A percentile compares a stretch with the other conserved stretches of the same genome.
These are phyloP conservation scores for Teratosphaeria destructans DNA, from an alignment of 2,329 filamentous ascomycete genomes.

Conservation along the genomic window DNA sequence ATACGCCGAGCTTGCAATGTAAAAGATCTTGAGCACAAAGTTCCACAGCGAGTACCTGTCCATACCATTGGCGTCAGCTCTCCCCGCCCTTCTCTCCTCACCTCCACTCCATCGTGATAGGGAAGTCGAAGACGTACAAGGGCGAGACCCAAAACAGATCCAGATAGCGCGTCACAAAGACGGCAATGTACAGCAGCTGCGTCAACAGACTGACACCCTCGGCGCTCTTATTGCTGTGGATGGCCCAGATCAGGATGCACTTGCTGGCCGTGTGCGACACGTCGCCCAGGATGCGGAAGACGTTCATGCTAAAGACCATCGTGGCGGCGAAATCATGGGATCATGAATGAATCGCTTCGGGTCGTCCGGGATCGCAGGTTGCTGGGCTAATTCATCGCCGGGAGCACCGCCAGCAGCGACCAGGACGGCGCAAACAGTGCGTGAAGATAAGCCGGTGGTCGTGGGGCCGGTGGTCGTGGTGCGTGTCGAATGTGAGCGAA, in stretches of 20 bases:
- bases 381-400: no score
- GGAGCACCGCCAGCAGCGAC: no score
- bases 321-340: not conserved
- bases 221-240: slow-evolving; percentile 77
- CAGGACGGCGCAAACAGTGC: no score
- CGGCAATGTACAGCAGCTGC: slow-evolving; percentile 73
- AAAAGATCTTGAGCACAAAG: slow-evolving; percentile 78
- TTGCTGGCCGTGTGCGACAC: slow-evolving; percentile 78
- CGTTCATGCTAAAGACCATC: slow-evolving; percentile 7
- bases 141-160: slow-evolving; percentile 46
- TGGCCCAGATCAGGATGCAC: slow-evolving; percentile 80
- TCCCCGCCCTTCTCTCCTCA: not conserved
- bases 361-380: not conserved
- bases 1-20: slow-evolving; percentile 73
- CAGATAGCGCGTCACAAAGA: slow-evolving; percentile 80
- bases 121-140: slow-evolving; percentile 7
- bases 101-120: not conserved
- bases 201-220: slow-evolving; percentile 89
- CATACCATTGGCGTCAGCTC: not conserved
- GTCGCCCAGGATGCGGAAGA: slow-evolving; percentile 68
- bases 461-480: no score
- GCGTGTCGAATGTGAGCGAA: no score
- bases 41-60: slow-evolving; percentile 48
- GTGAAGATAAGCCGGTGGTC: no score
- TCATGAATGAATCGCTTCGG: not conserved